Evolutionary conservation across 2,329 filamentous ascomycete species (phyloP), one percentile per base, ranked within the genome.

Genomic region (Xylaria sp.): DNA sequence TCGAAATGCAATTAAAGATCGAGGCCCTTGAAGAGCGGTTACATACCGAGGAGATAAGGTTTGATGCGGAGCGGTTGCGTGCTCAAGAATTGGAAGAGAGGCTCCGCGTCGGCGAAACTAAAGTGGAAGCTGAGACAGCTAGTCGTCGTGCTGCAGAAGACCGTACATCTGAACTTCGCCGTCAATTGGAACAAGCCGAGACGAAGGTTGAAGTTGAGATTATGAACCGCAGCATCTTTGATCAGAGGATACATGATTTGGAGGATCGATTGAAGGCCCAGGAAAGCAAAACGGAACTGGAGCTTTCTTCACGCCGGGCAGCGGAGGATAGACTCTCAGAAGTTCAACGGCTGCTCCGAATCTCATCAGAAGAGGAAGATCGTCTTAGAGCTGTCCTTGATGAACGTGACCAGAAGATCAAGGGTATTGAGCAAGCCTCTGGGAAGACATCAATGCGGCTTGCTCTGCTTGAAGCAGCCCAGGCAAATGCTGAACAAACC

Each of bases 271-370:
- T 93, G 54, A 86, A 86, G 68, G 81, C 86, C 10, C 87, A 91
- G 42, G 90, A 93, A 72, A 84, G 85, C 42, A 86, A 86, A 65
- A 86, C 86, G 1, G 91, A 93, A 70, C 81, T 88, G 61, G 91
- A 94, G 74, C 81, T 91, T 68, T 83, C 85, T 53, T 81, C 82
- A 57, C 88, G 92, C 67, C 87, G 91, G 63, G 85, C 88, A 40
- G 90, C 90, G 0, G 92, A 94, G 77, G 92, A 94, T 75, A 88
- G 88, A 69, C 82, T 93, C 16, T 87, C 90, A 5, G 91, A 94
- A 76, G 85, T 90, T n/a, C 90, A 94, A 79, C 86, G 89, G 63
- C 85, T 91, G 25, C 84, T 93, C 29, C 87, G 88, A 67, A 86
- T 90, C 70, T 87, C 91, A 5, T 88, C 91, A n/a, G 90, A 93